Percentiles rank a stretch among this genome's conserved stretches.
These are phyloP conservation scores for Abortiporus biennis DNA, from an alignment of 1,284 basidiomycete species.

Conservation along the genomic window DNA sequence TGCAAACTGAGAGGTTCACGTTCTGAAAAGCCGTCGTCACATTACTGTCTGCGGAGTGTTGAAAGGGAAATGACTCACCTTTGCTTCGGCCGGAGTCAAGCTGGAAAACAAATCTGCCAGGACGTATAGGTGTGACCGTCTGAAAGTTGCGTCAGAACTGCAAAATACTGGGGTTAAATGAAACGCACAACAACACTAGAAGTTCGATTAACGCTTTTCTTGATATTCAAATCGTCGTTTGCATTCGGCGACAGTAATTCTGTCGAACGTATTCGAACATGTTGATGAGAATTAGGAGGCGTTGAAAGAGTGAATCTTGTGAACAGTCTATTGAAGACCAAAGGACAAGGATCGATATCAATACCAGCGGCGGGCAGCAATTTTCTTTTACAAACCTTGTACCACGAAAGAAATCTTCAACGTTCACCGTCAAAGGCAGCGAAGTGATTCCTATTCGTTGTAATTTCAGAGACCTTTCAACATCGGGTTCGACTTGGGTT, in stretches of 20 bases:
- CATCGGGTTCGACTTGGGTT: conserved; percentile 44
- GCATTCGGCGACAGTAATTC: conserved; percentile 41
- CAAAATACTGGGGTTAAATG: not conserved
- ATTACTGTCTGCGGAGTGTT: too few species aligned
- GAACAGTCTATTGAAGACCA: too few species aligned
- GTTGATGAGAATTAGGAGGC: conserved; percentile 67
- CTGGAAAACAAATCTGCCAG: conserved; percentile 69
- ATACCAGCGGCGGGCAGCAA: conserved; percentile 6
- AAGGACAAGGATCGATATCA: not conserved
- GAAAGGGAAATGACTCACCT: conserved; percentile 31
- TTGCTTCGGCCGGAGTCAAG: conserved; percentile 54
- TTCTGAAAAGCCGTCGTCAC: conserved; percentile 28
- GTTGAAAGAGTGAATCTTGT: conserved; percentile 67
- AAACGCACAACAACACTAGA: conserved; percentile 22
- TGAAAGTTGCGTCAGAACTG: conserved; percentile 20
- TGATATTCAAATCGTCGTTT: conserved; percentile 44
- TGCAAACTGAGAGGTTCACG: conserved; percentile 54
- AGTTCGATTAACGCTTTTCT: conserved; percentile 35
- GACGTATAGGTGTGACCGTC: conserved; percentile 65
- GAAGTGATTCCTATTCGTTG: conserved; percentile 52
- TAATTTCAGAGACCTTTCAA: conserved; percentile 45
- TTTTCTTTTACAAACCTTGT: conserved; percentile 26
- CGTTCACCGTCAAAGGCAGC: conserved; percentile 77
- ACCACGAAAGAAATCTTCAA: conserved; percentile 82
- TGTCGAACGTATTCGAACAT: conserved; percentile 60